A percentile compares a stretch with the other conserved stretches of the same genome.
Evolutionary conservation across 805 yeast genomes (phyloP).

Genomic region (Candida glaebosa): DNA sequence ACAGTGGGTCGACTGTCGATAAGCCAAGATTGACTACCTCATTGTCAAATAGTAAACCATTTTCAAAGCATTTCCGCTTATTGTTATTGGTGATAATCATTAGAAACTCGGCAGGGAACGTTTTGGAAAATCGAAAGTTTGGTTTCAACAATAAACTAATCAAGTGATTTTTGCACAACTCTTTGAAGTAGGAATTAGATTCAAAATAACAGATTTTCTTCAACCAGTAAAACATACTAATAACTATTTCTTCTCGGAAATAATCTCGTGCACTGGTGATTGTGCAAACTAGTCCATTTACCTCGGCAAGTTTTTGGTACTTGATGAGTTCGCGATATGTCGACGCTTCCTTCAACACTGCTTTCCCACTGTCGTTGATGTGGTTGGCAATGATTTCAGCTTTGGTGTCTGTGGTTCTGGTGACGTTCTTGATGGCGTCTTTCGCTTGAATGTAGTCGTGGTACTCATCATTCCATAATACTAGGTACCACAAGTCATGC

Average conservation of each 20-base stretch:
- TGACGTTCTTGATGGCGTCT: conserved; percentile 38
- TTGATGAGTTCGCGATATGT: conserved; percentile 20
- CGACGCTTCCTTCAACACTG: conserved; percentile 38
- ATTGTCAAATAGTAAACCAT: conserved; percentile 29
- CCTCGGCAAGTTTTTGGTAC: conserved; percentile 38
- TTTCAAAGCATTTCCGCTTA: conserved; percentile 23
- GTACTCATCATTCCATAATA: conserved; percentile 78
- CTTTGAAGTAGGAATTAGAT: conserved; percentile 20
- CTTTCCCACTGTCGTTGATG: conserved; percentile 50
- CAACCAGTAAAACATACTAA: conserved; percentile 51
- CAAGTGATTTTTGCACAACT: conserved; percentile 21
- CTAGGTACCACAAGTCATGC: conserved; percentile 37
- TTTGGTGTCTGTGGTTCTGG: conserved; percentile 17
- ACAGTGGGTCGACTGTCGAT: conserved; percentile 13
- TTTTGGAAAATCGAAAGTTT: conserved; percentile 28
- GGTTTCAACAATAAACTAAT: conserved; percentile 43
- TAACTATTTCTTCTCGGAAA: conserved; percentile 45
- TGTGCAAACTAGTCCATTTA: conserved; percentile 54
- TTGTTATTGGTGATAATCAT: conserved; percentile 15
- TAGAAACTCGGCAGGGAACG: conserved; percentile 22
- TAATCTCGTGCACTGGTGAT: conserved; percentile 50
- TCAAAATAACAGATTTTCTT: conserved; percentile 28
- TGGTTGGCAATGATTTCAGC: conserved; percentile 39
- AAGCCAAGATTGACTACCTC: conserved; percentile 22
- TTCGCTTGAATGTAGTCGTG: conserved; percentile 60